Evolutionary conservation across 495 filamentous ascomycete genomes (phyloP).

Genomic region (Penicillium angulare): DNA sequence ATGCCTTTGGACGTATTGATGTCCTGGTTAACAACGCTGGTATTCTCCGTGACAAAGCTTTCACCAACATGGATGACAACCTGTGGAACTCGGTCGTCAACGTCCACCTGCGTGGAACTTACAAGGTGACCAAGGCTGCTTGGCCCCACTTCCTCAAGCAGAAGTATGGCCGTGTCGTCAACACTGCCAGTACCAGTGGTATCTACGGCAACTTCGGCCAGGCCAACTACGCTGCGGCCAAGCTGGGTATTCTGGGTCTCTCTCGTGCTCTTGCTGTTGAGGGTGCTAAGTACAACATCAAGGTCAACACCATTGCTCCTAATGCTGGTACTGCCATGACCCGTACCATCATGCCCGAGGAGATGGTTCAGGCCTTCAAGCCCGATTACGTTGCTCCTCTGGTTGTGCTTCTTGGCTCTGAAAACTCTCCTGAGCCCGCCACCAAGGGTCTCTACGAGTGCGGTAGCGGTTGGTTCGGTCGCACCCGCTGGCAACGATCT

Average conservation of each 20-base stretch:
- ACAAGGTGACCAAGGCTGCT: conserved; percentile 95
- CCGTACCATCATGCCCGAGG: conserved; percentile 89
- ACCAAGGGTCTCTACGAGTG: conserved; percentile 95
- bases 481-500: conserved; percentile 91
- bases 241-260: conserved; percentile 93
- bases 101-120: conserved; percentile 92
- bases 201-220: conserved; percentile 99
- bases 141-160: conserved; percentile 99
- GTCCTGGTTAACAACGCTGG: conserved; percentile 97
- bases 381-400: conserved; percentile 96
- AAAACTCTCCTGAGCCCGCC: conserved; percentile 77
- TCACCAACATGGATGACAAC: conserved; percentile 94
- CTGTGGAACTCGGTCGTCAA: conserved; percentile 90
- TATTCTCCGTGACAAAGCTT: conserved; percentile 96
- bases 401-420: conserved; percentile 83
- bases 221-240: conserved; percentile 95
- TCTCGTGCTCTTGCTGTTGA: conserved; percentile 90
- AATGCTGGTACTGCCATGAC: conserved; percentile 98
- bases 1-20: conserved; percentile 90
- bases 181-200: conserved; percentile 93
- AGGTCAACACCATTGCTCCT: conserved; percentile 96
- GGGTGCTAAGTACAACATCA: conserved; percentile 97
- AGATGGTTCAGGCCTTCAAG: conserved; percentile 99
- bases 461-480: conserved; percentile 89
- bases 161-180: conserved; percentile 95